Base-by-base conservation (phyloP, 306 rosid genomes). In the Ziziphus jujuba region DNA sequence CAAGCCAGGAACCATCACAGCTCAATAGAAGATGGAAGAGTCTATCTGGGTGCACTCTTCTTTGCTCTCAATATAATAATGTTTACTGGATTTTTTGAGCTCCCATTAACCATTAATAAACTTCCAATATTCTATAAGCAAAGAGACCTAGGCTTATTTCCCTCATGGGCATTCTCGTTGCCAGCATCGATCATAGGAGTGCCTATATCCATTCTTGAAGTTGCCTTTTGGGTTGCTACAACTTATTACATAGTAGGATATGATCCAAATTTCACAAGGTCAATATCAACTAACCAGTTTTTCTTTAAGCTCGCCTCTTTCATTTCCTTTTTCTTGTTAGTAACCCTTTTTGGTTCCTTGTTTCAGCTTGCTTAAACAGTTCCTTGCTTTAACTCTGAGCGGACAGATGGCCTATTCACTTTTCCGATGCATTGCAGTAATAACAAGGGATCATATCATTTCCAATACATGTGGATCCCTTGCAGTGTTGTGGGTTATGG, bases 371-470 rank as follows among this genome's bases (percentile, higher is more conserved):
- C 59, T 82, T 19, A 82, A 67, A 75, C 84, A 80, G 31, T 82
- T 58, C 59, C 53, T 82, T 69, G 20, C 82, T 23, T 73, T 85
- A 7, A 0, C 70, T 23, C n/a, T 80, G 34, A 50, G 75, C 33
- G 77, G 52, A 63, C 91, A 85, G 51, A 75, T 79, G 87, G 81
- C 85, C 56, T 77, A 83, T 66, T 84, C 75, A 33, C 57, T 85
- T 45, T 85, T 82, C 35, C 78, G 91, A 71, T 61, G 82, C 40
- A 56, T 77, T 61, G 87, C 80, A 4, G 84, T 79, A 54, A n/a
- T 80, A 17, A 75, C 80, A 5, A 85, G 85, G 75, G 71, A 82
- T 79, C 44, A 69, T 22, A 63, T 76, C 75, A 75, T 82, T 19
- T 85, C 85, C 4, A 61, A 56, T 60, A 72, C 85, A 51, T 48